These are phyloP conservation scores for Termitomyces sp. DNA, from an alignment of 768 basidiomycete genomes.

Conservation along the genomic window DNA sequence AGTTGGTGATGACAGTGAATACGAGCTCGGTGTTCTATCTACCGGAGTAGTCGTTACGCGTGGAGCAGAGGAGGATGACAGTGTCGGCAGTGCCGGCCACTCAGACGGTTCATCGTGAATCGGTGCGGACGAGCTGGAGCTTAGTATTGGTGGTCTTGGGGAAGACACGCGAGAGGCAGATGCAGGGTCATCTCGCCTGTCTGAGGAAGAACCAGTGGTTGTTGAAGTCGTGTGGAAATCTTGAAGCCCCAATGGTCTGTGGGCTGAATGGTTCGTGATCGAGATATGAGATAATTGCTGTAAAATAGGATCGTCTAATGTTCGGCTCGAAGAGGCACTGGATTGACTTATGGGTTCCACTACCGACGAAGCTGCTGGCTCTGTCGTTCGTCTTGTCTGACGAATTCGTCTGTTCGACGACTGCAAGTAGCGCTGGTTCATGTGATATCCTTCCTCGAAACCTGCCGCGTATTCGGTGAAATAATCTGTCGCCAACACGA, in stretches of 20 bases:
- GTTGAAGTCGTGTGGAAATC: background rate
- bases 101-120: background rate
- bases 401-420: background rate
- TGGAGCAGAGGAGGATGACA: background rate
- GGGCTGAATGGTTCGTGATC: background rate
- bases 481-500: slow-evolving; percentile 19
- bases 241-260: background rate
- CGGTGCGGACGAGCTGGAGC: background rate
- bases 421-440: background rate
- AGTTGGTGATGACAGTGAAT: background rate
- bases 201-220: background rate
- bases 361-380: background rate
- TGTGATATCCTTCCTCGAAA: slow-evolving; percentile 20
- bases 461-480: slow-evolving; percentile 23
- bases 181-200: background rate
- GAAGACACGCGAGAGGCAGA: background rate
- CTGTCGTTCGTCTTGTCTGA: background rate
- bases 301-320: background rate
- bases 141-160: background rate
- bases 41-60: background rate
- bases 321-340: background rate
- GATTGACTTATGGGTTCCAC: background rate
- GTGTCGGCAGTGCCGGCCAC: background rate
- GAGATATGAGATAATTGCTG: background rate
- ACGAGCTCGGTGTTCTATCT: background rate